Evolutionary conservation across 768 basidiomycete species (phyloP).

Genomic region (Leccinum barrowsii): DNA sequence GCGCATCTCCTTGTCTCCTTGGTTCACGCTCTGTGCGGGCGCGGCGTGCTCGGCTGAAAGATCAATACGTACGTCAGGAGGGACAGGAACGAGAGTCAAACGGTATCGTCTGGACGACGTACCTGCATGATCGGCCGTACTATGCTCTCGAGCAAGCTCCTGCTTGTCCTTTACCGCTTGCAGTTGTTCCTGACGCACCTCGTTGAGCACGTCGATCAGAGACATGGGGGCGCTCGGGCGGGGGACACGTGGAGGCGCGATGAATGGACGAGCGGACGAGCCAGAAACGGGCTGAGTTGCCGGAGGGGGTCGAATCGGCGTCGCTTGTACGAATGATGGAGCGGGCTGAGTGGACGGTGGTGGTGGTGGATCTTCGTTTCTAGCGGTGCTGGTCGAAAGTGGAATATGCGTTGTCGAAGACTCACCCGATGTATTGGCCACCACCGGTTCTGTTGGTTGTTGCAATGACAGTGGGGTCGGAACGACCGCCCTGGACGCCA

Average conservation of each 20-base stretch:
- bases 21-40: not conserved
- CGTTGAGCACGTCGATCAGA: slow-evolving; percentile 22
- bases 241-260: slow-evolving; percentile 24
- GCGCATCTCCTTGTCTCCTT: not conserved
- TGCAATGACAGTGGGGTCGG: not conserved
- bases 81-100: not conserved
- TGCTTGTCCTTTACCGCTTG: not conserved
- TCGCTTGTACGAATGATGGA: not conserved
- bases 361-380: not conserved
- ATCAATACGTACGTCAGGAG: not conserved
- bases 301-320: not conserved
- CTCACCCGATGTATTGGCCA: not conserved
- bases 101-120: not conserved
- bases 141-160: not conserved
- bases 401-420: not conserved
- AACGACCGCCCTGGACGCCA: not conserved
- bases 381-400: not conserved
- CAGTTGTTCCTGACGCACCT: not conserved
- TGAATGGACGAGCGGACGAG: slow-evolving; percentile 11
- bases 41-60: not conserved
- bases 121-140: not conserved
- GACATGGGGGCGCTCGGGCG: slow-evolving; percentile 12
- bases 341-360: not conserved
- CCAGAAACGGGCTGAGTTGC: slow-evolving; percentile 1
- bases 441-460: not conserved